Conservation (phyloP, 345 rosid species). For the Noccaea caerulescens region DNA sequence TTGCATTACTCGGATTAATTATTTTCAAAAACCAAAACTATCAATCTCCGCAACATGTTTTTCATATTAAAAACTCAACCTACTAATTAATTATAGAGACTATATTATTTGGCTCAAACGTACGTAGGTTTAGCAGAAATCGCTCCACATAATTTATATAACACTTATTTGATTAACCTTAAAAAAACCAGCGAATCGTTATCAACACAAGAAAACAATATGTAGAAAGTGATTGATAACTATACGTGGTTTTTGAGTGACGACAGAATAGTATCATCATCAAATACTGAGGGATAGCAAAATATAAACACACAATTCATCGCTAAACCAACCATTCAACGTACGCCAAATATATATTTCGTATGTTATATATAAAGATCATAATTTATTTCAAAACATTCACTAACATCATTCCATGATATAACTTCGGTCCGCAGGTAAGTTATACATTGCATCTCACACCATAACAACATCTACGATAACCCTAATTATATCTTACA, state of each 20-base stretch:
- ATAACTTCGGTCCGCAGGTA: slow-evolving; percentile 14
- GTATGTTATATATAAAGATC: neutral
- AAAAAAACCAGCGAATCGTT: neutral
- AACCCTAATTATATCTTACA: slow-evolving; percentile 43
- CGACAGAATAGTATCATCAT: slow-evolving; percentile 23
- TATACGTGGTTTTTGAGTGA: slow-evolving; percentile 2
- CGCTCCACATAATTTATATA: neutral
- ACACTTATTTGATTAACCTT: neutral
- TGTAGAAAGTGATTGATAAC: neutral
- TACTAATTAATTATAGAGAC: slow-evolving; percentile 1
- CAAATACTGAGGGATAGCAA: slow-evolving; percentile 5
- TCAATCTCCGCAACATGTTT: slow-evolving; percentile 2
- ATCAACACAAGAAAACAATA: neutral
- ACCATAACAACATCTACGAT: slow-evolving; percentile 26
- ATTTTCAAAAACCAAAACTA: neutral
- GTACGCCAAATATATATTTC: neutral
- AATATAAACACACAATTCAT: neutral
- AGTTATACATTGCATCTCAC: slow-evolving; percentile 36
- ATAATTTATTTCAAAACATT: slow-evolving; percentile 17
- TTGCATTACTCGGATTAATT: neutral
- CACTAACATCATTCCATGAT: slow-evolving; percentile 27
- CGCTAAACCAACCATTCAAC: slow-evolving; percentile 16
- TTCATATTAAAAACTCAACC: neutral
- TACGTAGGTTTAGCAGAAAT: neutral
- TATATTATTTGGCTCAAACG: neutral